Evolutionary conservation across 129 eudicot genomes (phyloP), one percentile per base, ranked within the genome.

Genomic region (Flaveria ramosissima): DNA sequence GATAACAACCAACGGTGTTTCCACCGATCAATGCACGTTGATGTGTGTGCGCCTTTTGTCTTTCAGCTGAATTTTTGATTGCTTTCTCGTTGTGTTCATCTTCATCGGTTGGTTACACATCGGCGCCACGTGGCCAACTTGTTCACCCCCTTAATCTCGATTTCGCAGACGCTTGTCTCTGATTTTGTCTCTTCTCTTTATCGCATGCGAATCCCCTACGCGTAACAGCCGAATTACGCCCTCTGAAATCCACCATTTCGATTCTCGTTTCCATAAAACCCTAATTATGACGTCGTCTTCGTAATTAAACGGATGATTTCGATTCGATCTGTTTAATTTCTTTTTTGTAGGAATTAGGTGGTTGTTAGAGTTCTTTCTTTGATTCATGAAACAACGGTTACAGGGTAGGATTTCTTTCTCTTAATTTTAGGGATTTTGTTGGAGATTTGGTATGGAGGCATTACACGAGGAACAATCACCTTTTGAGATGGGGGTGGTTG

Each of bases 401-500:
- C n/a, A 10, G 19, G 32, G 13, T 46, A 17, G 41, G 45, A 47
- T 21, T 30, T 72, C 24, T 23, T 24, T 15, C 42, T 53, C 21
- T 61, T 6, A 45, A 4, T 47, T 70, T 62, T 23, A 51, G 77
- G 71, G 60, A 13, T 43, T 36, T 78, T 50, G 56, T 80, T 20
- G 63, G 21, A 41, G 48, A 68, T 60, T 71, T 42, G 77, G 85
- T 88, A 92, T 92, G 98, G 84, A 80, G 70, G 5, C 51, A 64
- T 68, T 41, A 11, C 72, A 61, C 30, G 88, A 84, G 57, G 91
- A 84, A 69, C 85, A 74, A 42, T 5, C 61, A 48, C 74, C 80
- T 59, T 94, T 84, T 85, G 99, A 94, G 80, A 86, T 94, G 65
- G 93, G 88, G 46, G 80, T 94, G 61, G 99, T 86, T 74, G 81